Evolutionary conservation across 2,329 filamentous ascomycete genomes (phyloP), one percentile per base, ranked within the genome.

Genomic region (Diaporthe ampelina): DNA sequence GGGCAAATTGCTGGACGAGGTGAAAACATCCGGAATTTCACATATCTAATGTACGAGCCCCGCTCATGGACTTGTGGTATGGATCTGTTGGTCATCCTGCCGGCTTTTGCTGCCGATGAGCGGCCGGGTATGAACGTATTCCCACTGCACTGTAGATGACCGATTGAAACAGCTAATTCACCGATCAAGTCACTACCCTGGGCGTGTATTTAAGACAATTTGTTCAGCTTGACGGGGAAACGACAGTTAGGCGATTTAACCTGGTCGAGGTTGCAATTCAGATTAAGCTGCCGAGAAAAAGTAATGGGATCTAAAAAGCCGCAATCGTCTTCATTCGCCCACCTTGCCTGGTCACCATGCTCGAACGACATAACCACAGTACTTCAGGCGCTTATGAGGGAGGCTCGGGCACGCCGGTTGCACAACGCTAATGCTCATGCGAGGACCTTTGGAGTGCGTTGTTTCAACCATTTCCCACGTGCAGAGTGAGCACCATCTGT

Each of bases 391-490:
- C 37, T 63, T 63, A 13, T 63, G 45, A 13, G 58, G 1, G 24
- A 43, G 13, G 11, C 24, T 61, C 15, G 58, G n/a, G 15, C 37
- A 45, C 17, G 58, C 58, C 37, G 58, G 40, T 63, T 63, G 24
- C 59, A 63, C 59, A 63, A 32, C 40, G 24, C 59, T 63, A 63
- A 32, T 32, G 40, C 40, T 19, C 19, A 43, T 43, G 59, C 59
- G 26, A 17, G 40, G 59, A n/a, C 24, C 40, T 63, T 48, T 63
- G 59, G 37, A 43, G 58, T 45, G 26, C 15, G 2, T n/a, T 48
- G 40, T 63, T 17, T 63, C 24, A 48, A 63, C 40, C 19, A 48
- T 45, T 63, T 45, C 11, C 40, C 59, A 63, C 40, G 59, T 63
- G 59, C 40, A 21, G 40, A 32, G 11, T n/a, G 26, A 63, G 17